These are phyloP conservation scores for Choanephora cucurbitarum DNA, from an alignment of 371 early-diverging fungal genomes.

Conservation along the genomic window DNA sequence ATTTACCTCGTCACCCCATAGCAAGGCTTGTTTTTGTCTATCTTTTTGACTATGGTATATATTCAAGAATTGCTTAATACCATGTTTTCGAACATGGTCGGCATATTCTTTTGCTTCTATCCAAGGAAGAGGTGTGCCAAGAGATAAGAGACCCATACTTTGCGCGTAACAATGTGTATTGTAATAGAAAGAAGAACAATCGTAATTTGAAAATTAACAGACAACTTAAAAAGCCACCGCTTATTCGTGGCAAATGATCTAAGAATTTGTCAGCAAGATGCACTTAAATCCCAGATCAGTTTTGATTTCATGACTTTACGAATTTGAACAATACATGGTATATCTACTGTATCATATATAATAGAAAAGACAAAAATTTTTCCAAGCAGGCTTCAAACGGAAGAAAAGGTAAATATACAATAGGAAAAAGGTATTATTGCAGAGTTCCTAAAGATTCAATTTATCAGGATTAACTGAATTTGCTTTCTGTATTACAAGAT, in stretches of 20 bases:
- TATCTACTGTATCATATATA: too few species aligned
- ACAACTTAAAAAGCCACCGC: not conserved
- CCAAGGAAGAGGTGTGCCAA: slow-evolving; percentile 97
- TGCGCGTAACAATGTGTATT: not conserved
- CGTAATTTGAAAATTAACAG: not conserved
- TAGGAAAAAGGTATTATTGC: too few species aligned
- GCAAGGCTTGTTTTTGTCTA: slow-evolving; percentile 71
- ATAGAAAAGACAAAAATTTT: too few species aligned
- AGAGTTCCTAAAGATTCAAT: too few species aligned
- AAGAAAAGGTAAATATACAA: too few species aligned
- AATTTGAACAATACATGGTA: not conserved
- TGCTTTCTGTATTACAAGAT: too few species aligned
- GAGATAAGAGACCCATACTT: slow-evolving; percentile 90
- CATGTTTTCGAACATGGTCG: slow-evolving; percentile 88
- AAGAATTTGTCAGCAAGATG: not conserved
- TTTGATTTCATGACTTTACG: not conserved
- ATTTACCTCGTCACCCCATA: slow-evolving; percentile 97
- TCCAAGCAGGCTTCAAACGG: too few species aligned
- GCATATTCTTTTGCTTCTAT: slow-evolving; percentile 84
- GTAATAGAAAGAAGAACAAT: slow-evolving; percentile 7
- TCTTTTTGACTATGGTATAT: slow-evolving; percentile 84
- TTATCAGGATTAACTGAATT: too few species aligned
- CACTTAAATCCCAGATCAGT: not conserved
- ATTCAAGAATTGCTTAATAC: slow-evolving; percentile 92
- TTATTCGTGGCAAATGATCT: not conserved